phyloP scores from a whole-genome alignment of 257 asterid genomes.

The Eustoma russellianum region DNA sequence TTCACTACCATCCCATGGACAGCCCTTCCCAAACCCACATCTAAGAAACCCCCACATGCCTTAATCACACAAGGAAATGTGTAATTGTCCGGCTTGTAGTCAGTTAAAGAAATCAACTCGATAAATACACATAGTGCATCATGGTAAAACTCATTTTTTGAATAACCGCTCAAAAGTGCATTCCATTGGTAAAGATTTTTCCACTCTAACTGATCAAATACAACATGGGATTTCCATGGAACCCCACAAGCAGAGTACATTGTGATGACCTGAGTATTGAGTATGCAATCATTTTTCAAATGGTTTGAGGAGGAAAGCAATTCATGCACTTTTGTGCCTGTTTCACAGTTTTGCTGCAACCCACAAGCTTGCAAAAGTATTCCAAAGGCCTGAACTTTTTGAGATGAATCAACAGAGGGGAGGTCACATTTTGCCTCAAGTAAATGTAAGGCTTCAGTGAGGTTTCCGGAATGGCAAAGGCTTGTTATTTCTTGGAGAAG shows the following conservation, averaged over 20 bases:
- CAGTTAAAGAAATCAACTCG: slow-evolving; percentile 11
- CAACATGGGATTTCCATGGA: slow-evolving; percentile 11
- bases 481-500: slow-evolving; percentile 16
- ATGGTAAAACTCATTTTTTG: slow-evolving; percentile 17
- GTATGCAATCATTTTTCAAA: slow-evolving; percentile 11
- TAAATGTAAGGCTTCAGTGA: slow-evolving; percentile 7
- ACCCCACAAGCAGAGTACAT: slow-evolving; percentile 22
- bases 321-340: slow-evolving; percentile 17
- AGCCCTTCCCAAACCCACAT: too few species aligned
- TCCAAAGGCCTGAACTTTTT: slow-evolving; percentile 14
- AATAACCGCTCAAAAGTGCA: slow-evolving; percentile 22
- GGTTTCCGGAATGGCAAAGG: slow-evolving; percentile 14
- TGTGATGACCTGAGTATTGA: slow-evolving; percentile 19
- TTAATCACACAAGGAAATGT: too few species aligned
- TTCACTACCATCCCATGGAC: too few species aligned
- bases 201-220: slow-evolving; percentile 10
- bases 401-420: slow-evolving; percentile 7
- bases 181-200: slow-evolving; percentile 29
- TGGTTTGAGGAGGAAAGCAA: slow-evolving; percentile 6
- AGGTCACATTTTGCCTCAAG: slow-evolving; percentile 6
- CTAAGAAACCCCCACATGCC: too few species aligned
- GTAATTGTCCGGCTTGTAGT: slow-evolving; percentile 18
- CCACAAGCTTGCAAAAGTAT: slow-evolving; percentile 21
- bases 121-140: slow-evolving; percentile 13
- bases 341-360: slow-evolving; percentile 8